A percentile compares a stretch with the other conserved stretches of the same genome.
These are phyloP conservation scores for Cokeromyces recurvatus DNA, from an alignment of 371 early-diverging fungal species.

Conservation along the genomic window DNA sequence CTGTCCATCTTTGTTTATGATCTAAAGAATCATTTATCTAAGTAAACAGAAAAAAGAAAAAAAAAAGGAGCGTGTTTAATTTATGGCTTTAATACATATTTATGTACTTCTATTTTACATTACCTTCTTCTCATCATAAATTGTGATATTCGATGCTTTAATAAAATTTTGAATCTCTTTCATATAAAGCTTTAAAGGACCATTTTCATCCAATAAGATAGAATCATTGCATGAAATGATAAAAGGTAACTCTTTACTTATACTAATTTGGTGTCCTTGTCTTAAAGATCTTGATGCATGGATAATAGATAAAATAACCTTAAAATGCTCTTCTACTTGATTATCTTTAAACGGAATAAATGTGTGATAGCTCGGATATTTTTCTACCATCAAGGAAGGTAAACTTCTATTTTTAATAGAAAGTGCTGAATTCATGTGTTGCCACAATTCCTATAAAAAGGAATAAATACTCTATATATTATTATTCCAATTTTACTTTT, in stretches of 20 bases:
- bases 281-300: slow-evolving; percentile 61
- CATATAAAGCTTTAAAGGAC: slow-evolving; percentile 34
- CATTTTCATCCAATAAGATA: slow-evolving; percentile 17
- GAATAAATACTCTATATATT: too few relatives aligned
- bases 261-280: slow-evolving; percentile 57
- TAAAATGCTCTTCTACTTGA: slow-evolving; percentile 51
- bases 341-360: slow-evolving; percentile 33
- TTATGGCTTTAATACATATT: neutral
- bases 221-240: slow-evolving; percentile 41
- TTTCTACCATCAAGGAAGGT: slow-evolving; percentile 53
- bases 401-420: slow-evolving; percentile 10
- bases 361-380: slow-evolving; percentile 40
- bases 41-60: too few relatives aligned
- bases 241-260: slow-evolving; percentile 47
- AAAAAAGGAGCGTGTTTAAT: neutral
- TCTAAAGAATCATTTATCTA: too few relatives aligned
- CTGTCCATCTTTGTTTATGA: neutral
- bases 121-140: neutral
- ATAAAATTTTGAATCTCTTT: slow-evolving; percentile 43
- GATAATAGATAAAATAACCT: slow-evolving; percentile 52
- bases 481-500: too few relatives aligned
- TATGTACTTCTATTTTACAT: too few relatives aligned
- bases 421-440: slow-evolving; percentile 35
- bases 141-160: slow-evolving; percentile 34
- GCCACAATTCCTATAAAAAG: slow-evolving; percentile 61